A percentile compares a stretch with the other conserved stretches of the same genome.
Conservation (phyloP, 192 early-diverging fungal genomes). For the Coemansia sp. region DNA sequence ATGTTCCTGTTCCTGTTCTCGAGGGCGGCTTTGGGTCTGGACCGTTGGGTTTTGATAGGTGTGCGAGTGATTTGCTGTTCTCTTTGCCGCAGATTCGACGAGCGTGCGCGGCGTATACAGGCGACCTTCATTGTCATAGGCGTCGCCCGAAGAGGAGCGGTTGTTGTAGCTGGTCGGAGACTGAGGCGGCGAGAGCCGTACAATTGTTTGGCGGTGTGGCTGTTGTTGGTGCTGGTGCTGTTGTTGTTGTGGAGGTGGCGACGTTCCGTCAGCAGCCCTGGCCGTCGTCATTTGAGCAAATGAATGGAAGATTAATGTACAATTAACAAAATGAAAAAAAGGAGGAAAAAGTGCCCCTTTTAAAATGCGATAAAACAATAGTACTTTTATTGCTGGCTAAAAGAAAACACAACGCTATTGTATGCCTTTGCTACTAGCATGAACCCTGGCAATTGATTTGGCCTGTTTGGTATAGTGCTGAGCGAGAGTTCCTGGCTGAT, state of each 20-base stretch:
- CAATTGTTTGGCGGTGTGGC: conserved; percentile 28
- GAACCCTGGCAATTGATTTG: no score
- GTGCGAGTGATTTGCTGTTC: conserved; percentile 1
- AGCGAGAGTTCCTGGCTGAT: no score
- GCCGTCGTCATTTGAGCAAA: background rate
- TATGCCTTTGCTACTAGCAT: no score
- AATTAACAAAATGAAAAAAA: background rate
- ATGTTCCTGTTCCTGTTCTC: background rate
- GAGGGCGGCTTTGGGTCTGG: background rate
- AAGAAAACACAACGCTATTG: no score
- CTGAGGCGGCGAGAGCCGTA: conserved; percentile 25
- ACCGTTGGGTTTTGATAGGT: background rate
- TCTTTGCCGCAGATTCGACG: conserved; percentile 29
- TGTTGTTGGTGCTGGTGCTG: conserved; percentile 5
- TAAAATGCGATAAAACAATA: no score
- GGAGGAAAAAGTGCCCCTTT: background rate
- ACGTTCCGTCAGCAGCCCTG: background rate
- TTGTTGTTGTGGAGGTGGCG: background rate
- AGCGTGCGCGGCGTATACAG: conserved; percentile 41
- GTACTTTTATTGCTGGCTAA: no score
- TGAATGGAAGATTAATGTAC: background rate
- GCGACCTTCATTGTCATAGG: background rate
- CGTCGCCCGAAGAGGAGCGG: background rate
- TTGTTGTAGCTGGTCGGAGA: background rate
- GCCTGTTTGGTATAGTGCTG: background rate